Percentiles rank a stretch among this genome's conserved stretches.
These are phyloP conservation scores for Ophioceras dolichostomum DNA, from an alignment of 2,329 filamentous ascomycete genomes.

Conservation along the genomic window DNA sequence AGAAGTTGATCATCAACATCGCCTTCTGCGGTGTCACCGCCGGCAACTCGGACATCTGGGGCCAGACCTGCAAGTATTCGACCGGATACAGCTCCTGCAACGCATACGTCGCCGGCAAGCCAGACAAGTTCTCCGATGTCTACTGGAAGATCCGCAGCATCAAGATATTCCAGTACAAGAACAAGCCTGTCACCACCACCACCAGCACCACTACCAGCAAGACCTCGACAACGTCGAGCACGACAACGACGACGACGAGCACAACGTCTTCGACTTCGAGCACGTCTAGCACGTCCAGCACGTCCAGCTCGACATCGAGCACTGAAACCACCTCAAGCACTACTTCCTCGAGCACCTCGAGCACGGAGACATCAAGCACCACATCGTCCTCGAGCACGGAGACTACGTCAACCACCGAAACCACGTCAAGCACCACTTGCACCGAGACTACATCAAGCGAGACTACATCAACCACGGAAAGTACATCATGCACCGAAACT, in stretches of 20 bases:
- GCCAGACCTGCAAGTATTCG: constrained; percentile 11
- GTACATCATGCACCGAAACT: too few relatives aligned
- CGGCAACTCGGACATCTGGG: constrained; percentile 19
- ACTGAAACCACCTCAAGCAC: not conserved
- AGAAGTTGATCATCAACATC: constrained; percentile 65
- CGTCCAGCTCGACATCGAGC: not conserved
- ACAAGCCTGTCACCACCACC: not conserved
- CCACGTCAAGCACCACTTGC: too few relatives aligned
- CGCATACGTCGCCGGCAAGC: constrained; percentile 23
- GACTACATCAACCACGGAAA: too few relatives aligned
- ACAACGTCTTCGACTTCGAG: constrained; percentile 2
- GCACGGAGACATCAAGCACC: not conserved
- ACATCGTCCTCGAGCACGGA: not conserved
- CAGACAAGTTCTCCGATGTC: constrained; percentile 21
- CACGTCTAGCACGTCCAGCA: not conserved
- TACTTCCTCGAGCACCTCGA: not conserved
- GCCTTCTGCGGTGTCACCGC: constrained; percentile 65
- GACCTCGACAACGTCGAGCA: constrained; percentile 6
- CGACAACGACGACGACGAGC: constrained; percentile 1
- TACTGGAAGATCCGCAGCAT: constrained; percentile 31
- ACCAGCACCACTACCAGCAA: constrained; percentile 3
- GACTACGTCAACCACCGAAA: too few relatives aligned
- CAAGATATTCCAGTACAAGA: constrained; percentile 17
- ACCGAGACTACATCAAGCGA: too few relatives aligned
- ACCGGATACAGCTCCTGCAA: constrained; percentile 17